Percentiles rank a stretch among this genome's conserved stretches.
phyloP scores from a whole-genome alignment of 176 grass and related monocot genomes.

The Oropetium thomaeum region DNA sequence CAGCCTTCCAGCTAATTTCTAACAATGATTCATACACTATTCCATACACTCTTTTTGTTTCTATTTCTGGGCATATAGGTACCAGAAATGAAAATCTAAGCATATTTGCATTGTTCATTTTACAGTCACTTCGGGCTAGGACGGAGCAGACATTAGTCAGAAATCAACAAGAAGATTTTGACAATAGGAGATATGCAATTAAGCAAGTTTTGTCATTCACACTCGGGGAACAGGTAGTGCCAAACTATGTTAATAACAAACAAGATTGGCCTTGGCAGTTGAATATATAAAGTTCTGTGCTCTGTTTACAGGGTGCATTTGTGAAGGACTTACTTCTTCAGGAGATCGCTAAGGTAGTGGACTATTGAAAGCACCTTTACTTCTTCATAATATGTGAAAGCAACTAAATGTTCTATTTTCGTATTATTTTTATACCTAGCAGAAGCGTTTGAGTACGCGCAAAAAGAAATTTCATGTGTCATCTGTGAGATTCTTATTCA shows the following conservation, averaged over 20 bases:
- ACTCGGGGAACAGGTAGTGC: constrained; percentile 74
- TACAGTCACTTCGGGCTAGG: constrained; percentile 84
- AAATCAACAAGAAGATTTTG: constrained; percentile 46
- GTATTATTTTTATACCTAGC: not conserved
- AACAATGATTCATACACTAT: not conserved
- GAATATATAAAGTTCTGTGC: constrained; percentile 31
- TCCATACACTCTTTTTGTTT: not conserved
- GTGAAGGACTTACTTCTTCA: constrained; percentile 95
- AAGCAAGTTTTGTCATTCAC: constrained; percentile 88
- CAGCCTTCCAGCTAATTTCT: not conserved
- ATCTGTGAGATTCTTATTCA: constrained; percentile 1
- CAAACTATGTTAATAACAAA: constrained; percentile 16
- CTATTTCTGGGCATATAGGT: not conserved
- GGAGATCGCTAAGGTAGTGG: constrained; percentile 83
- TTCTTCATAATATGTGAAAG: not conserved
- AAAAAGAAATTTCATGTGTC: constrained; percentile 7
- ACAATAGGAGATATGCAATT: constrained; percentile 59
- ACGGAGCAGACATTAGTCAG: constrained; percentile 62
- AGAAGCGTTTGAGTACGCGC: not conserved
- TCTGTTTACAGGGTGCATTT: constrained; percentile 85
- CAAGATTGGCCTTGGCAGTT: not conserved
- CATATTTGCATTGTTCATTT: constrained; percentile 19
- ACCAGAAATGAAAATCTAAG: not conserved
- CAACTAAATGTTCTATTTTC: not conserved
- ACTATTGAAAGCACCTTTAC: not conserved